Evolutionary conservation across 176 grass and related monocot species (phyloP).

Genomic region (Raddia distichophylla): DNA sequence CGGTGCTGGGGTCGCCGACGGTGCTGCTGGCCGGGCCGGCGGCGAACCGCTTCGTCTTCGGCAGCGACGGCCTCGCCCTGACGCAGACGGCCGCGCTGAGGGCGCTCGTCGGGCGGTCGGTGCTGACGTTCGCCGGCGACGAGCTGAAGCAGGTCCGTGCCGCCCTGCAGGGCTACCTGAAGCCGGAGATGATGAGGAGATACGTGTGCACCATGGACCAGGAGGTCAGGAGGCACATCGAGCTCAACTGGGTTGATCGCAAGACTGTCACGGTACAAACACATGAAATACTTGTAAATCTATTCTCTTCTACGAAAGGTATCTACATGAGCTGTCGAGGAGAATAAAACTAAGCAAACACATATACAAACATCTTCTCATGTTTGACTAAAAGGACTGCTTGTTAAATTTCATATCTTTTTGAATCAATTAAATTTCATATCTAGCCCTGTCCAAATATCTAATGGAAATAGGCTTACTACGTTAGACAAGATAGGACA

Average conservation of each 20-base stretch:
- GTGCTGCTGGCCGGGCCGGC: constrained; percentile 44
- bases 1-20: constrained; percentile 38
- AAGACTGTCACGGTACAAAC: constrained; percentile 30
- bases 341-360: too few species aligned
- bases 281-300: too few species aligned
- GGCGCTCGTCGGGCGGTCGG: constrained; percentile 32
- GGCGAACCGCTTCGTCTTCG: constrained; percentile 52
- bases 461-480: too few species aligned
- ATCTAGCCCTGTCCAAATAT: too few species aligned
- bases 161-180: constrained; percentile 35
- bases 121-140: constrained; percentile 39
- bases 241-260: constrained; percentile 36
- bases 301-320: too few species aligned
- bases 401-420: too few species aligned
- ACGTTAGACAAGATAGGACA: too few species aligned
- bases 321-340: too few species aligned
- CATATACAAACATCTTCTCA: too few species aligned
- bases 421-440: too few species aligned
- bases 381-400: too few species aligned
- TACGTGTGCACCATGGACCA: constrained; percentile 38
- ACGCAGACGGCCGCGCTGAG: constrained; percentile 39
- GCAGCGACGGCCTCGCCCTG: constrained; percentile 30
- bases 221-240: constrained; percentile 48
- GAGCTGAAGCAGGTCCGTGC: constrained; percentile 42
- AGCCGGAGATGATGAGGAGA: constrained; percentile 43